Evolutionary conservation across 176 grass and related monocot species (phyloP).

Genomic region (Zizania latifolia): DNA sequence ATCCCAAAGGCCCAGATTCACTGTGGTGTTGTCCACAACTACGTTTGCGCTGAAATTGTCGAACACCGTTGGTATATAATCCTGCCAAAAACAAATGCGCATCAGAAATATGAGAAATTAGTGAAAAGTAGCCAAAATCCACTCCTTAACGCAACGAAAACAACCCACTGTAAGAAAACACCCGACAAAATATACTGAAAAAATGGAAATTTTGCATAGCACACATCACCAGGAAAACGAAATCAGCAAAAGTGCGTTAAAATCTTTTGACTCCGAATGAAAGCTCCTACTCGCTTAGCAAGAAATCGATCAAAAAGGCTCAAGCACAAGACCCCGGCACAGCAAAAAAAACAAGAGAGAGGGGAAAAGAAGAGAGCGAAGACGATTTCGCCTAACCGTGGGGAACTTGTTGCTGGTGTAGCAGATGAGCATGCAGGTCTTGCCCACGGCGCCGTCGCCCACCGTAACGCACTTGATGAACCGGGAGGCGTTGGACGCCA

Average conservation of each 20-base stretch:
- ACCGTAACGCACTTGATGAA: conserved; percentile 99
- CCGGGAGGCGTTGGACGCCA: conserved; percentile 83
- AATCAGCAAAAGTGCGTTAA: conserved; percentile 2
- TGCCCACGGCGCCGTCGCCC: conserved; percentile 95
- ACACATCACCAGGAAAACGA: neutral
- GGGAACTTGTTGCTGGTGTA: conserved; percentile 99
- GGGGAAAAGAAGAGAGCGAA: neutral
- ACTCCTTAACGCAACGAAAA: neutral
- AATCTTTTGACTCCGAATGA: neutral
- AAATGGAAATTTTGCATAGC: neutral
- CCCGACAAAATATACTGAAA: neutral
- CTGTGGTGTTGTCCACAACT: conserved; percentile 69
- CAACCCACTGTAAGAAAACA: neutral
- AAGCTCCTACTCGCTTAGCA: neutral
- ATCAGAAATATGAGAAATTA: conserved; percentile 1
- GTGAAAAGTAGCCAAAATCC: neutral
- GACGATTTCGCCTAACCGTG: conserved; percentile 37
- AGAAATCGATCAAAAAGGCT: neutral
- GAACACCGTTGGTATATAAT: conserved; percentile 98
- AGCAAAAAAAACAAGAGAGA: neutral
- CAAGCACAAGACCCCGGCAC: neutral
- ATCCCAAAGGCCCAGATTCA: conserved; percentile 98
- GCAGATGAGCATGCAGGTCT: conserved; percentile 99
- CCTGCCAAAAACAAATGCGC: conserved; percentile 37
- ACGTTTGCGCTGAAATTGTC: conserved; percentile 99